Evolutionary conservation across 768 basidiomycete species (phyloP).

Genomic region (Rhodotorula babjevae): DNA sequence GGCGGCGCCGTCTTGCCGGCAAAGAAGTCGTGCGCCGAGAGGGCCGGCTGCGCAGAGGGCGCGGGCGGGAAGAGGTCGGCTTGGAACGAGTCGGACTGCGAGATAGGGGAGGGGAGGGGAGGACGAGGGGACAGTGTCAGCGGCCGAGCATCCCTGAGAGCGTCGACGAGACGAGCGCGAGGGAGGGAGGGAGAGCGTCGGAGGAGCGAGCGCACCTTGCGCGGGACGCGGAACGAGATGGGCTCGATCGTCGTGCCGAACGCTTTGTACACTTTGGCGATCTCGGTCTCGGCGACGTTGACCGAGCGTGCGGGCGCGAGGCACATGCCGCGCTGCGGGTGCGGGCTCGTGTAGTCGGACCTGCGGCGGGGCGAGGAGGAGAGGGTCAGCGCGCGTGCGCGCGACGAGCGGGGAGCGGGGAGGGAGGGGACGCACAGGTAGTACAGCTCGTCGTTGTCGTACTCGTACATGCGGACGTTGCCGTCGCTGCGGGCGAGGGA

Average conservation of each 20-base stretch:
- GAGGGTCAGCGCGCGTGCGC: too few species aligned
- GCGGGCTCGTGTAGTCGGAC: slow-evolving; percentile 78
- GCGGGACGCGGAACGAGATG: slow-evolving; percentile 89
- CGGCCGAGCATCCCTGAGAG: too few species aligned
- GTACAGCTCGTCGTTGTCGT: slow-evolving; percentile 75
- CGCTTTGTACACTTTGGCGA: slow-evolving; percentile 84
- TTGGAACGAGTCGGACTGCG: slow-evolving; percentile 90
- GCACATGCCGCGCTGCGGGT: slow-evolving; percentile 94
- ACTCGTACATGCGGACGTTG: slow-evolving; percentile 94
- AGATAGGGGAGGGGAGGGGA: background rate
- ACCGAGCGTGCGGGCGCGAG: slow-evolving; percentile 90
- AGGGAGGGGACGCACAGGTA: slow-evolving; percentile 43
- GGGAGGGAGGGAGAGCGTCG: background rate
- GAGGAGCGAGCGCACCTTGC: slow-evolving; percentile 59
- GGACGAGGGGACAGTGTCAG: background rate
- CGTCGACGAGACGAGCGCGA: too few species aligned
- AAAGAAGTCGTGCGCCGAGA: slow-evolving; percentile 81
- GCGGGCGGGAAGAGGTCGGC: slow-evolving; percentile 95
- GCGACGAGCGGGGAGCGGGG: background rate
- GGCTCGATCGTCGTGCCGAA: slow-evolving; percentile 66
- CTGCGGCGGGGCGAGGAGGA: slow-evolving; percentile 48
- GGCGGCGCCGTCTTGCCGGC: slow-evolving; percentile 68
- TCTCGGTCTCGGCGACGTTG: slow-evolving; percentile 85
- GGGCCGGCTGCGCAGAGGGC: slow-evolving; percentile 69
- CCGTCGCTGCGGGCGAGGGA: slow-evolving; percentile 64